phyloP scores from a whole-genome alignment of 148 eudicot genomes.

The Rhododendron ferrugineum region DNA sequence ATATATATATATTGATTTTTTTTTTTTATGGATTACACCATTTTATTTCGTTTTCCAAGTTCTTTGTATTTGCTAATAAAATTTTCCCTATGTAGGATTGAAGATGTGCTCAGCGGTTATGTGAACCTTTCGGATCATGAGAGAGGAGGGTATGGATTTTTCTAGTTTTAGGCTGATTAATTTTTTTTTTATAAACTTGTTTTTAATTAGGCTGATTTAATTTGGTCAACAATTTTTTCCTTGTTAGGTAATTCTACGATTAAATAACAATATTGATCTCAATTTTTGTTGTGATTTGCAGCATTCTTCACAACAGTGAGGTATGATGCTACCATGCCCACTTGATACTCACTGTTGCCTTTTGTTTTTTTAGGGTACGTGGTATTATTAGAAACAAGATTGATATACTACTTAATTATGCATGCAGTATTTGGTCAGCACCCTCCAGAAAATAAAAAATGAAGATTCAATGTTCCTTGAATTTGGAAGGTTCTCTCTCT shows the following conservation, averaged over 20 bases:
- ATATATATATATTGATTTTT: not conserved
- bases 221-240: not conserved
- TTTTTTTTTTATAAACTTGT: too few relatives aligned
- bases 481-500: conserved; percentile 28
- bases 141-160: conserved; percentile 41
- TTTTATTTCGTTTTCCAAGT: not conserved
- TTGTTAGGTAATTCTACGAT: not conserved
- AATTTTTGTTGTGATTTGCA: conserved; percentile 13
- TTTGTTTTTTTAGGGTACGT: not conserved
- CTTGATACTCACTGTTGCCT: not conserved
- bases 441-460: conserved; percentile 50
- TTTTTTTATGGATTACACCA: too few relatives aligned
- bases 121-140: conserved; percentile 59
- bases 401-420: not conserved
- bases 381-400: not conserved
- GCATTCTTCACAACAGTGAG: conserved; percentile 43
- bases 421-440: conserved; percentile 52
- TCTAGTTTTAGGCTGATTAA: not conserved
- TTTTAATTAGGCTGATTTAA: not conserved
- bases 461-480: conserved; percentile 66
- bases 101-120: conserved; percentile 62
- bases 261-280: not conserved
- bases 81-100: conserved; percentile 34
- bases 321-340: conserved; percentile 15
- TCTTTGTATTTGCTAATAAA: not conserved